Evolutionary conservation across 2,329 filamentous ascomycete genomes (phyloP).

Genomic region (Alternaria metachromatica): DNA sequence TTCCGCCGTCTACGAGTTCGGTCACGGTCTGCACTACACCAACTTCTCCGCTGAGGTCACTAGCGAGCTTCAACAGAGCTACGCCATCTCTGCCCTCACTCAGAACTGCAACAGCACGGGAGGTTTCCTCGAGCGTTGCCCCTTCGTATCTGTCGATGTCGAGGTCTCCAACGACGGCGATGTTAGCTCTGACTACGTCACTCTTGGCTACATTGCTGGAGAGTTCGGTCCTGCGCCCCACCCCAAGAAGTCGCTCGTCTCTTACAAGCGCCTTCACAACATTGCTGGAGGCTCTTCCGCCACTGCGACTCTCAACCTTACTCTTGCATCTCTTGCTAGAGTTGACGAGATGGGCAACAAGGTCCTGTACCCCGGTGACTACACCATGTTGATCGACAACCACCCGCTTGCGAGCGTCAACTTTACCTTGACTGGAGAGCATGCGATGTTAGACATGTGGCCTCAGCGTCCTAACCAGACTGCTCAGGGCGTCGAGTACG

Average conservation of each 20-base stretch:
- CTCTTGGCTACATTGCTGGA: slow-evolving; percentile 59
- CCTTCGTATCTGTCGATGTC: slow-evolving; percentile 52
- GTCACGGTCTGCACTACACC: slow-evolving; percentile 66
- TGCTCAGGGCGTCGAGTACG: slow-evolving; percentile 21
- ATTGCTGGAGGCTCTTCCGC: slow-evolving; percentile 46
- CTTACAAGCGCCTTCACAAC: slow-evolving; percentile 56
- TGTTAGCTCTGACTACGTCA: slow-evolving; percentile 60
- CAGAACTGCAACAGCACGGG: slow-evolving; percentile 46
- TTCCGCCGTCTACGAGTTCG: slow-evolving; percentile 60
- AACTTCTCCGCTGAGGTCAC: slow-evolving; percentile 52
- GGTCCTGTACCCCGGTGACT: slow-evolving; percentile 62
- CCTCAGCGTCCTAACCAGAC: slow-evolving; percentile 35
- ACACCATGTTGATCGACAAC: slow-evolving; percentile 44
- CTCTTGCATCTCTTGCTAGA: slow-evolving; percentile 58
- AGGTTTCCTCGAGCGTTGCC: slow-evolving; percentile 48
- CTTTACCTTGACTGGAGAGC: slow-evolving; percentile 33
- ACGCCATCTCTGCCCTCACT: slow-evolving; percentile 22
- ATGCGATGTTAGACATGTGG: slow-evolving; percentile 36
- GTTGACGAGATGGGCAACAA: slow-evolving; percentile 59
- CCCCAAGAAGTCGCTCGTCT: slow-evolving; percentile 61
- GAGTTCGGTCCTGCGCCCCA: slow-evolving; percentile 59
- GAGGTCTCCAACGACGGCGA: slow-evolving; percentile 58
- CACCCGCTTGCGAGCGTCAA: slow-evolving; percentile 19
- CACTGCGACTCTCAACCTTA: slow-evolving; percentile 53
- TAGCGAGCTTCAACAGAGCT: slow-evolving; percentile 15